These are phyloP conservation scores for Chytriomyces confervae DNA, from an alignment of 192 early-diverging fungal species.

Conservation along the genomic window DNA sequence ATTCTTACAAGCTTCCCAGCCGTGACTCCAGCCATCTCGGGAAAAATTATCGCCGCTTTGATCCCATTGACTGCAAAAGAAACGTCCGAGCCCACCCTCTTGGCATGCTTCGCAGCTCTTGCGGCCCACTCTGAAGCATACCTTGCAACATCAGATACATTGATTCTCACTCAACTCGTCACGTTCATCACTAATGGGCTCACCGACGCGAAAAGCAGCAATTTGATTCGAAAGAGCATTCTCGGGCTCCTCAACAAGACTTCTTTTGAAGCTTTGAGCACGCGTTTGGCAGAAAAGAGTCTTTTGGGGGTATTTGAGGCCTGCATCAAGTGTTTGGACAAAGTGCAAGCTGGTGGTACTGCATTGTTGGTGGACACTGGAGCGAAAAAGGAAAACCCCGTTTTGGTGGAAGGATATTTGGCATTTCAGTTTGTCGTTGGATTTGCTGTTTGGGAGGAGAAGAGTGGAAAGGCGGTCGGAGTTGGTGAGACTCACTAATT, in stretches of 20 bases:
- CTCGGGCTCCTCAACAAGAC: constrained; percentile 47
- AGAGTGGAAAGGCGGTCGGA: constrained; percentile 10
- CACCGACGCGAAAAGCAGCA: constrained; percentile 61
- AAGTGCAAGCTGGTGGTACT: constrained; percentile 49
- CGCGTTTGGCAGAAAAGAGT: constrained; percentile 29
- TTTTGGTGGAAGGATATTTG: constrained; percentile 50
- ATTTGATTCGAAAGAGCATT: constrained; percentile 67
- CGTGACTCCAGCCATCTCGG: constrained; percentile 42
- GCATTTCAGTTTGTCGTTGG: constrained; percentile 42
- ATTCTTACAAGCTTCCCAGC: constrained; percentile 54
- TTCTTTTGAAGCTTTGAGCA: constrained; percentile 56
- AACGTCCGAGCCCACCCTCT: constrained; percentile 71
- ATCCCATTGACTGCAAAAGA: constrained; percentile 79
- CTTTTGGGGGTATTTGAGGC: constrained; percentile 56
- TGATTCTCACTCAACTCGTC: constrained; percentile 50
- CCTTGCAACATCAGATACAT: constrained; percentile 46
- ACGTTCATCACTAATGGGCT: constrained; percentile 61
- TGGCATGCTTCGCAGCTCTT: constrained; percentile 65
- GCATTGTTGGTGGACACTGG: constrained; percentile 49
- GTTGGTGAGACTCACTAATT: too few species aligned
- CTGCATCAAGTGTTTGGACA: constrained; percentile 54
- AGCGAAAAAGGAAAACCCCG: constrained; percentile 53
- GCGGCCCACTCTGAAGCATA: constrained; percentile 60
- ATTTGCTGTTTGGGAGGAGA: constrained; percentile 35
- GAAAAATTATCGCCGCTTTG: constrained; percentile 65